Conservation (phyloP, 768 basidiomycete genomes). For the Astraeus odoratus region DNA sequence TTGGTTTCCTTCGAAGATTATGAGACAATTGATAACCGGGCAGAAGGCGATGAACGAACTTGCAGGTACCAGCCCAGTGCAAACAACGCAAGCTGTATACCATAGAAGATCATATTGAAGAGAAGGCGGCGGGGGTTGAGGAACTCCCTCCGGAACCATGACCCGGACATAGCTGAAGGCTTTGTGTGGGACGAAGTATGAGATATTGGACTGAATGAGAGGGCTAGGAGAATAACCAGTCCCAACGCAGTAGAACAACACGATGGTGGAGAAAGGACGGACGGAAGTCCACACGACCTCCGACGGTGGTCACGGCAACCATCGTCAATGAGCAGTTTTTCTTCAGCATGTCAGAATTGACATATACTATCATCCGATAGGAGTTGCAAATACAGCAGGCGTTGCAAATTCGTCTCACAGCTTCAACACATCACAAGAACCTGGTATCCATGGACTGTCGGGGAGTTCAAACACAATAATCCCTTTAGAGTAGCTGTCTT, state of each 20-base stretch:
- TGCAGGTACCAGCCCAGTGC: slow-evolving; percentile 87
- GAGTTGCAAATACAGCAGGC: too few relatives aligned
- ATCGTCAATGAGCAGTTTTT: not conserved
- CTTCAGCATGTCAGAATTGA: not conserved
- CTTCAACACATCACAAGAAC: too few relatives aligned
- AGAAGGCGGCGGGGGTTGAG: slow-evolving; percentile 53
- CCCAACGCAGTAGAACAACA: too few relatives aligned
- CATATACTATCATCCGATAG: too few relatives aligned
- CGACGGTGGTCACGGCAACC: not conserved
- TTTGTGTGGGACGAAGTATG: not conserved
- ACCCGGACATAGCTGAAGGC: slow-evolving; percentile 48
- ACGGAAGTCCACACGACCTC: too few relatives aligned
- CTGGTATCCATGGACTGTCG: too few relatives aligned
- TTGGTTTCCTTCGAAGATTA: slow-evolving; percentile 45
- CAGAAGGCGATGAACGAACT: slow-evolving; percentile 30
- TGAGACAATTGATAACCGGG: not conserved
- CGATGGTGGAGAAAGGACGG: too few relatives aligned
- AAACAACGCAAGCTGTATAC: slow-evolving; percentile 67
- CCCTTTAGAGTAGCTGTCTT: too few relatives aligned
- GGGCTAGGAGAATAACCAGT: not conserved
- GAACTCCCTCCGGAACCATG: slow-evolving; percentile 70
- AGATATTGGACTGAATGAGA: not conserved
- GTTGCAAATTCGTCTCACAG: too few relatives aligned
- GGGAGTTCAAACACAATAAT: too few relatives aligned
- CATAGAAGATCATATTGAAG: slow-evolving; percentile 78